Percentiles rank a stretch among this genome's conserved stretches.
Conservation (phyloP, 148 eudicot genomes). For the Diospyros kaki region DNA sequence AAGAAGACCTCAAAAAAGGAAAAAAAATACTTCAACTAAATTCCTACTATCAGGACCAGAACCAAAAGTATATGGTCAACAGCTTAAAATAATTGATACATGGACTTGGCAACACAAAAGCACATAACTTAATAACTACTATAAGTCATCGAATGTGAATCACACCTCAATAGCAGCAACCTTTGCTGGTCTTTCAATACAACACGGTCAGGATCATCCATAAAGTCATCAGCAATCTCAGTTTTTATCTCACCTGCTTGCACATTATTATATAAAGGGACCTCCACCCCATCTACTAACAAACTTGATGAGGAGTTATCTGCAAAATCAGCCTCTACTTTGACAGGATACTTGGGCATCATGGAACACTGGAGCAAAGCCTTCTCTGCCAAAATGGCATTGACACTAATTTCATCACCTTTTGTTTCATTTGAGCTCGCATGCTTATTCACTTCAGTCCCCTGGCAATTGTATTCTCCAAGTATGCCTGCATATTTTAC, state of each 20-base stretch:
- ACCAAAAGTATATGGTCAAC: not conserved
- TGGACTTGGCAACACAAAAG: not conserved
- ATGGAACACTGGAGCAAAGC: conserved; percentile 11
- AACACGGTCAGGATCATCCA: conserved; percentile 57
- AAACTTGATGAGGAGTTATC: conserved; percentile 11
- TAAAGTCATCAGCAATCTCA: conserved; percentile 32
- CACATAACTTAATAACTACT: not conserved
- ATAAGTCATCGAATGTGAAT: conserved; percentile 1
- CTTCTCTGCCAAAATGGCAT: conserved; percentile 21
- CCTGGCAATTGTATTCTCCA: conserved; percentile 15
- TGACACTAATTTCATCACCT: conserved; percentile 12
- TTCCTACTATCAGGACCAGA: not conserved
- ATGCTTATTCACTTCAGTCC: conserved; percentile 14
- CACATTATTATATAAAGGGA: conserved; percentile 13
- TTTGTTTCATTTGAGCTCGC: conserved; percentile 12
- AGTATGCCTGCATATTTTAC: conserved; percentile 23
- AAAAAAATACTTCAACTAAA: not conserved
- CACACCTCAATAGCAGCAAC: conserved; percentile 65
- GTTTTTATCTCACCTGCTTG: conserved; percentile 23
- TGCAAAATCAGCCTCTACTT: conserved; percentile 16
- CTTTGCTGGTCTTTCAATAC: conserved; percentile 47
- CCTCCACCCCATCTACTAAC: conserved; percentile 14
- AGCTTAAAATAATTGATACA: too few relatives aligned
- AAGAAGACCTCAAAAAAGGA: not conserved
- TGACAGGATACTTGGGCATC: conserved; percentile 16